Percentiles rank a stretch among this genome's conserved stretches.
Evolutionary conservation across 2,329 filamentous ascomycete genomes (phyloP).

Genomic region (Colletotrichum simmondsii): DNA sequence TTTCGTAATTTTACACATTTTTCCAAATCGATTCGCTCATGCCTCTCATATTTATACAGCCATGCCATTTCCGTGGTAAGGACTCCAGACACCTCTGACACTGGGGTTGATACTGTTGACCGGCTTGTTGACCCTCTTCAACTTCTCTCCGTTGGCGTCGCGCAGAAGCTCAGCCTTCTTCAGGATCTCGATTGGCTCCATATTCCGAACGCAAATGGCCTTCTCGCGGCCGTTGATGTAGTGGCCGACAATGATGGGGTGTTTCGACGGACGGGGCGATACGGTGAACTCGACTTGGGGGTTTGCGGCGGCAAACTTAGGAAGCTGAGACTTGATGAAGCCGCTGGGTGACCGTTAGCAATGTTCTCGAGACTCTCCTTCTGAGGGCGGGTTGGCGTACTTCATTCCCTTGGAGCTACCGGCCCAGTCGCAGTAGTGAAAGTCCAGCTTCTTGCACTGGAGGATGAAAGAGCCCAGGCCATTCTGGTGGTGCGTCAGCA

Average conservation of each 20-base stretch:
- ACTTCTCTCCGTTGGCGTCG: slow-evolving; percentile 80
- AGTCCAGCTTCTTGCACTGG: slow-evolving; percentile 94
- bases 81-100: slow-evolving; percentile 78
- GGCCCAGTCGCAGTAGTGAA: slow-evolving; percentile 97
- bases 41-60: slow-evolving; percentile 53
- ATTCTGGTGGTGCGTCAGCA: slow-evolving; percentile 69
- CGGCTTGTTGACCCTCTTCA: slow-evolving; percentile 71
- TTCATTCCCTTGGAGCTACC: slow-evolving; percentile 96
- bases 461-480: slow-evolving; percentile 96
- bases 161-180: slow-evolving; percentile 81
- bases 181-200: slow-evolving; percentile 82
- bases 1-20: slow-evolving; percentile 23
- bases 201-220: slow-evolving; percentile 87
- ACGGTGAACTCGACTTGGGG: slow-evolving; percentile 92
- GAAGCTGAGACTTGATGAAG: slow-evolving; percentile 83
- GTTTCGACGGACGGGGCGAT: slow-evolving; percentile 88
- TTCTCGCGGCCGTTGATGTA: slow-evolving; percentile 93
- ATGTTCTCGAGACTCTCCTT: background rate
- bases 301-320: slow-evolving; percentile 82
- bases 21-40: slow-evolving; percentile 3
- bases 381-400: slow-evolving; percentile 54
- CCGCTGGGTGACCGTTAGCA: slow-evolving; percentile 61
- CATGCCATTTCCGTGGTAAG: slow-evolving; percentile 72
- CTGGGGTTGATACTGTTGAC: slow-evolving; percentile 72
- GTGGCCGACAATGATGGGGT: slow-evolving; percentile 88